These are phyloP conservation scores for Chaetoceros muelleri DNA, from an alignment of 108 stramenopile species.

Conservation along the genomic window DNA sequence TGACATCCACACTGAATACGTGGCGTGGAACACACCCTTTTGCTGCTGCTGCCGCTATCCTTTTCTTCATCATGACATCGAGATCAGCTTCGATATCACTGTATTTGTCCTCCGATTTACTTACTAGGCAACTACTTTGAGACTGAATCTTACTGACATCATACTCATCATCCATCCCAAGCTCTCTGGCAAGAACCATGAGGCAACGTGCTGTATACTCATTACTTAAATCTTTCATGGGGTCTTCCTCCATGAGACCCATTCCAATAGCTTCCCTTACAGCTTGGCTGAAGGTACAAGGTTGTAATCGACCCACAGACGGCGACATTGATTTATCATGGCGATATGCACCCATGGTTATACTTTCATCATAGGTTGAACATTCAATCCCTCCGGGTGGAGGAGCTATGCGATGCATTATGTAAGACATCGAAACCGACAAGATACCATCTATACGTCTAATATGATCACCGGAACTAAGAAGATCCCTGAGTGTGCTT, in stretches of 20 bases:
- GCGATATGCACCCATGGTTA: constrained; percentile 30
- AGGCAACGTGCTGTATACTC: constrained; percentile 47
- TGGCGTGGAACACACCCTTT: constrained; percentile 57
- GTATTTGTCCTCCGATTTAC: constrained; percentile 12
- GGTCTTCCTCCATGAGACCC: constrained; percentile 52
- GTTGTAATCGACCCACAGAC: constrained; percentile 4
- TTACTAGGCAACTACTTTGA: constrained; percentile 29
- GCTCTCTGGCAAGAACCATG: constrained; percentile 52
- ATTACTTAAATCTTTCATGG: constrained; percentile 45
- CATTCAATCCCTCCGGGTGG: constrained; percentile 29
- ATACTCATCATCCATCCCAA: constrained; percentile 32
- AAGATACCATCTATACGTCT: constrained; percentile 68
- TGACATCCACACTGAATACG: constrained; percentile 49
- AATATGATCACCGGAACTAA: constrained; percentile 59
- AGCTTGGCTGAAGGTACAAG: constrained; percentile 52
- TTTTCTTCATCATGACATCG: constrained; percentile 9
- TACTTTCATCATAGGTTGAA: constrained; percentile 34
- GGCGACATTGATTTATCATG: constrained; percentile 22
- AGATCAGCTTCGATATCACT: constrained; percentile 20
- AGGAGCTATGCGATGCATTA: constrained; percentile 70
- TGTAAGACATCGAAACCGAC: constrained; percentile 65
- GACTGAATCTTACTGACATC: constrained; percentile 24
- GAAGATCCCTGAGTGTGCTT: constrained; percentile 50
- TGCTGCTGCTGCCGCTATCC: constrained; percentile 32
- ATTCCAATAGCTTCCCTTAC: constrained; percentile 52